phyloP scores from a whole-genome alignment of 2,329 filamentous ascomycete genomes.

The Huntiella moniliformis region DNA sequence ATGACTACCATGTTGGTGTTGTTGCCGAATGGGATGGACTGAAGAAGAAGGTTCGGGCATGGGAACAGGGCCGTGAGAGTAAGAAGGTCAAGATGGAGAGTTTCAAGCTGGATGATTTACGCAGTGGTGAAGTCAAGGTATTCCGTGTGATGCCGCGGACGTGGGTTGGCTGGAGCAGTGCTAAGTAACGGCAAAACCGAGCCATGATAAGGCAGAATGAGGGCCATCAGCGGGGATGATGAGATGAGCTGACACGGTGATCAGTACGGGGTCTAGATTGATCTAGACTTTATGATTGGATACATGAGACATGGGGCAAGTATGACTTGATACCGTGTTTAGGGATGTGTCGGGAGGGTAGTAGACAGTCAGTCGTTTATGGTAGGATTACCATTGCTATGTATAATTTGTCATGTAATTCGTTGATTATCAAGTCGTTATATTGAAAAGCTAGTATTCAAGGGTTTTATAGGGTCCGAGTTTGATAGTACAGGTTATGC shows the following conservation, averaged over 20 bases:
- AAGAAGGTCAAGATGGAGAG: slow-evolving; percentile 89
- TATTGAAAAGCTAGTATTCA: no score
- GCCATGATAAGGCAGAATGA: no score
- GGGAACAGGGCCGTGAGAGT: slow-evolving; percentile 87
- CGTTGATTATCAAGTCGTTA: no score
- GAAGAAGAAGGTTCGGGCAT: slow-evolving; percentile 90
- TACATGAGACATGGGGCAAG: no score
- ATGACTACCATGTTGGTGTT: slow-evolving; percentile 63
- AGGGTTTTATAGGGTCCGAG: no score
- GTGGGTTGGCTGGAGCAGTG: slow-evolving; percentile 72
- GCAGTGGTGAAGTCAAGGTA: slow-evolving; percentile 88
- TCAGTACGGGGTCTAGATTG: no score
- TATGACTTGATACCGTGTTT: no score
- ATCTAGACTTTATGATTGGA: no score
- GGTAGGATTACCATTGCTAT: neutral
- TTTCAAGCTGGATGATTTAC: slow-evolving; percentile 79
- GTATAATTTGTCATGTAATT: neutral
- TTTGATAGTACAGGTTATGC: no score
- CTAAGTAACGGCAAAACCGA: slow-evolving; percentile 4
- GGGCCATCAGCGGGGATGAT: no score
- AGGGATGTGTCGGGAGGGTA: no score
- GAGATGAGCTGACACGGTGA: no score
- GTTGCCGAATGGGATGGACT: slow-evolving; percentile 96
- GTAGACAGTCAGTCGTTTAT: neutral
- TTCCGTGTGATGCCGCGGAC: slow-evolving; percentile 86